A percentile compares a stretch with the other conserved stretches of the same genome.
Evolutionary conservation across 1,284 basidiomycete species (phyloP).

Genomic region (Puccinia sorghi): DNA sequence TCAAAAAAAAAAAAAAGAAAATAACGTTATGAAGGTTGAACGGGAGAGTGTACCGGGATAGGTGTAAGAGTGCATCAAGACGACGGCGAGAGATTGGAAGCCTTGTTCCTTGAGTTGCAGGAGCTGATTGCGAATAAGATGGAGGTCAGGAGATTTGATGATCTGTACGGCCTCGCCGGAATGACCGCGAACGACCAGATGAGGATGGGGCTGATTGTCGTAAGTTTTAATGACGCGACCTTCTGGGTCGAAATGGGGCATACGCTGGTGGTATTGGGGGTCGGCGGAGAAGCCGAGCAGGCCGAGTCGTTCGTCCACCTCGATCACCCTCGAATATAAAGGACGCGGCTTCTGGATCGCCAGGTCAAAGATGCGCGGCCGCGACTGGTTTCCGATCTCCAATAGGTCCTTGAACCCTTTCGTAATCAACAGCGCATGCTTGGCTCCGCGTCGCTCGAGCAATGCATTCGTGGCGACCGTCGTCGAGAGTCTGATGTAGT

Average conservation of each 20-base stretch:
- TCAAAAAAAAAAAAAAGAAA: background rate
- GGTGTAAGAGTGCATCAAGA: constrained; percentile 88
- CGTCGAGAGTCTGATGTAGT: constrained; percentile 87
- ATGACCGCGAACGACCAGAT: constrained; percentile 74
- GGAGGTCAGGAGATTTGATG: constrained; percentile 67
- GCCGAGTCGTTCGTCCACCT: constrained; percentile 92
- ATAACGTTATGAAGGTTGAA: background rate
- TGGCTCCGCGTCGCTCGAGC: constrained; percentile 87
- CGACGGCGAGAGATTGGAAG: constrained; percentile 79
- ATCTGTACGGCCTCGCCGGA: constrained; percentile 90
- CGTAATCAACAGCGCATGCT: constrained; percentile 87
- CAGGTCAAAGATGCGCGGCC: constrained; percentile 66
- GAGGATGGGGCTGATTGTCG: constrained; percentile 62
- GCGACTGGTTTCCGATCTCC: constrained; percentile 86
- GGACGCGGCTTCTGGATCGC: constrained; percentile 67
- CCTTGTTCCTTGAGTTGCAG: constrained; percentile 71
- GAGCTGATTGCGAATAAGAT: constrained; percentile 63
- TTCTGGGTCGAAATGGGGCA: constrained; percentile 70
- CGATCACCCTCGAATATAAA: constrained; percentile 77
- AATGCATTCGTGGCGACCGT: constrained; percentile 97
- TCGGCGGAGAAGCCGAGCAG: constrained; percentile 90
- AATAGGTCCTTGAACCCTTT: constrained; percentile 84
- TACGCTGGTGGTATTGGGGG: constrained; percentile 73
- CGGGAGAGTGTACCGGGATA: constrained; percentile 63
- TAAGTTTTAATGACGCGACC: constrained; percentile 71